Conservation (phyloP, 1,139 yeast genomes). For the Candida glucosophila region DNA sequence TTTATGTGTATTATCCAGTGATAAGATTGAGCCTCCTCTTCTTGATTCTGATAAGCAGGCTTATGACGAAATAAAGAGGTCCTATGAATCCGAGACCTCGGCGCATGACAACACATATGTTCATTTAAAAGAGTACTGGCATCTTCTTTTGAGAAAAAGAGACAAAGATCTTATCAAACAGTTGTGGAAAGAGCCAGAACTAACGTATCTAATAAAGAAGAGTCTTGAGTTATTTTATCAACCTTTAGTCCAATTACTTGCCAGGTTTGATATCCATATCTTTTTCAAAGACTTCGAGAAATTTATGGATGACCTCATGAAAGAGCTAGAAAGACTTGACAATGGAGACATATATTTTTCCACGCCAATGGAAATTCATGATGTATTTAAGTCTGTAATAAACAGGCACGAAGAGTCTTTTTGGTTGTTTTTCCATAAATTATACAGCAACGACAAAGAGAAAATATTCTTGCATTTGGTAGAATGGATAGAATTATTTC, state of each 20-base stretch:
- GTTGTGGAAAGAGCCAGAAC: slow-evolving; percentile 78
- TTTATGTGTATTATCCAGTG: slow-evolving; percentile 15
- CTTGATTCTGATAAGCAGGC: slow-evolving; percentile 1
- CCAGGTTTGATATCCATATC: slow-evolving; percentile 66
- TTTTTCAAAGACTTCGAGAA: slow-evolving; percentile 66
- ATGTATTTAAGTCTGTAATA: slow-evolving; percentile 53
- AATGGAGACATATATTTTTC: slow-evolving; percentile 41
- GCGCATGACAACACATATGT: too few species aligned
- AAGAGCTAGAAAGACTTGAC: slow-evolving; percentile 33
- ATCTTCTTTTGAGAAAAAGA: slow-evolving; percentile 53
- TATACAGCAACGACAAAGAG: slow-evolving; percentile 68
- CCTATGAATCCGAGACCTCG: slow-evolving; percentile 14
- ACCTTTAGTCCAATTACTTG: slow-evolving; percentile 71
- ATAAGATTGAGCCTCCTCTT: slow-evolving; percentile 12
- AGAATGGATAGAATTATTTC: slow-evolving; percentile 55
- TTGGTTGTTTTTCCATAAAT: slow-evolving; percentile 67
- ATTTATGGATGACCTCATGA: slow-evolving; percentile 66
- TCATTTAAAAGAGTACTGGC: slow-evolving; percentile 53
- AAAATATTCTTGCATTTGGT: slow-evolving; percentile 61
- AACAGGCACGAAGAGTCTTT: slow-evolving; percentile 64
- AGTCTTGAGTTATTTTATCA: slow-evolving; percentile 73
- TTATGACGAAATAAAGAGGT: slow-evolving; percentile 8
- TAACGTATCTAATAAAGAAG: slow-evolving; percentile 63
- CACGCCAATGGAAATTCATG: slow-evolving; percentile 47
- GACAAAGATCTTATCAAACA: slow-evolving; percentile 71